These are phyloP conservation scores for Geranium rotundifolium DNA, from an alignment of 345 rosid species.

Conservation along the genomic window DNA sequence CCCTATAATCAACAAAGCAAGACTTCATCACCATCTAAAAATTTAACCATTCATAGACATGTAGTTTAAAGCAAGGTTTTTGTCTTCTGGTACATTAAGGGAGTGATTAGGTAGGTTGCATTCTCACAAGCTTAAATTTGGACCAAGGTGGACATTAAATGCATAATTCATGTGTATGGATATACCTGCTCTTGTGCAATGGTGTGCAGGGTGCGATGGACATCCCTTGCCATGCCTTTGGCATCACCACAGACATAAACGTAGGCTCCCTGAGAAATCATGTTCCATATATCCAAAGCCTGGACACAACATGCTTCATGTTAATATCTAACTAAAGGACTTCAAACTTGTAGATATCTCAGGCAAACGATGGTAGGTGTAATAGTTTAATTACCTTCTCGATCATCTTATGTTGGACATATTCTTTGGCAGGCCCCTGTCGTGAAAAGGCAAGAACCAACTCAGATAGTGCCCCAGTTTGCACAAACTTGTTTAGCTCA, in stretches of 20 bases:
- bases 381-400: slow-evolving; percentile 35
- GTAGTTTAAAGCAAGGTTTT: no score
- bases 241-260: slow-evolving; percentile 98
- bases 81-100: no score
- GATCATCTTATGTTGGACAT: slow-evolving; percentile 90
- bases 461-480: slow-evolving; percentile 72
- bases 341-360: not conserved
- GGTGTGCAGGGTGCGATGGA: slow-evolving; percentile 82
- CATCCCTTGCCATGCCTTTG: slow-evolving; percentile 97
- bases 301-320: slow-evolving; percentile 12
- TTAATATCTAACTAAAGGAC: not conserved
- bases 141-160: not conserved
- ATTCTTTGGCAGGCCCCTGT: slow-evolving; percentile 87
- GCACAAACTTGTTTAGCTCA: slow-evolving; percentile 56
- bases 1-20: slow-evolving; percentile 35
- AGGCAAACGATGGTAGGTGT: slow-evolving; percentile 6
- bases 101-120: no score
- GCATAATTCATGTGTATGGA: not conserved
- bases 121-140: no score
- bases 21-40: not conserved
- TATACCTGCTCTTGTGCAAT: slow-evolving; percentile 82
- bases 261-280: slow-evolving; percentile 68
- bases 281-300: slow-evolving; percentile 81
- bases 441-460: slow-evolving; percentile 82
- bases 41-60: not conserved